Percentiles rank a stretch among this genome's conserved stretches.
These are phyloP conservation scores for Komagataea norvegica DNA, from an alignment of 1,139 yeast species.

Conservation along the genomic window DNA sequence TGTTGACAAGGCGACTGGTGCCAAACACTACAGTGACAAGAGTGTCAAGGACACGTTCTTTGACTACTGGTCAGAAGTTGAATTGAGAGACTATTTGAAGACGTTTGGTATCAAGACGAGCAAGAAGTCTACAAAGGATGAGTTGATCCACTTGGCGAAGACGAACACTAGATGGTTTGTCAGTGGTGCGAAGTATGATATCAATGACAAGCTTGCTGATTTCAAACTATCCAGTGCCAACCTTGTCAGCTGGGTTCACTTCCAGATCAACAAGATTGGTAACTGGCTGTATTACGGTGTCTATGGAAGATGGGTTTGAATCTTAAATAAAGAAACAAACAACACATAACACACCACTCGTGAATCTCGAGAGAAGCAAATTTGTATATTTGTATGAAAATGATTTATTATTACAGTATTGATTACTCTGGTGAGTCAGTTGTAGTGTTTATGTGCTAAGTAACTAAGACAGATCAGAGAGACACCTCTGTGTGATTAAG, in stretches of 20 bases:
- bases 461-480: no score
- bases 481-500: no score
- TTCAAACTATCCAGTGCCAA: not conserved
- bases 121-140: conserved; percentile 38
- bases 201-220: conserved; percentile 1
- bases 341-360: no score
- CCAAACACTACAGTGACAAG: conserved; percentile 23
- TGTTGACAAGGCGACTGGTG: conserved; percentile 14
- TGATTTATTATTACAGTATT: no score
- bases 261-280: not conserved
- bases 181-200: conserved; percentile 21
- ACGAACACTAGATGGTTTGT: conserved; percentile 39
- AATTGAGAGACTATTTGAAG: conserved; percentile 47
- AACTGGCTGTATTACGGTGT: conserved; percentile 2
- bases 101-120: conserved; percentile 45
- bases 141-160: conserved; percentile 44
- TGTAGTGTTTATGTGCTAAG: no score
- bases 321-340: no score
- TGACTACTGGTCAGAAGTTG: conserved; percentile 50
- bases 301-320: not conserved
- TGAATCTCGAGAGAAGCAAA: not conserved
- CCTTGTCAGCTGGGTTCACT: not conserved
- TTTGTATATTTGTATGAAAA: not conserved
- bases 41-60: conserved; percentile 35
- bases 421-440: no score